phyloP scores from a whole-genome alignment of 1,284 basidiomycete species.

The Apiotrichum domesticum region DNA sequence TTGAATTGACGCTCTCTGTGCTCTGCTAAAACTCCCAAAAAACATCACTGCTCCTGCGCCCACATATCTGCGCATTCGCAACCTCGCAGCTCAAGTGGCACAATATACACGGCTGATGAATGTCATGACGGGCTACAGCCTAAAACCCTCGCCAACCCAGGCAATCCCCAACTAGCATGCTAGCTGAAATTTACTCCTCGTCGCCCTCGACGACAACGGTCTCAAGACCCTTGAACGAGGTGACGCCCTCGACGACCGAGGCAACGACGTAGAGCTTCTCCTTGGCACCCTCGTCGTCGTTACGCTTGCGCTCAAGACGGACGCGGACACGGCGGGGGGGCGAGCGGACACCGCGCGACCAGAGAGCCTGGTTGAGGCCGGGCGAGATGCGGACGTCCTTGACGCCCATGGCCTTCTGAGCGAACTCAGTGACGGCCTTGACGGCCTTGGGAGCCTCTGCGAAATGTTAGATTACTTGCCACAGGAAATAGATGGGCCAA shows the following conservation, averaged over 20 bases:
- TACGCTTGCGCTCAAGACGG: slow-evolving; percentile 87
- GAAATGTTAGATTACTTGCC: slow-evolving; percentile 9
- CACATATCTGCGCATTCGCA: background rate
- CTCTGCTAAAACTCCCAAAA: too few relatives aligned
- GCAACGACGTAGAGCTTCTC: slow-evolving; percentile 95
- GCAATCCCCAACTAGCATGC: slow-evolving; percentile 3
- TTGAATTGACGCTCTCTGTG: too few relatives aligned
- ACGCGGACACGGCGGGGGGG: slow-evolving; percentile 85
- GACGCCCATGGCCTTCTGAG: slow-evolving; percentile 89
- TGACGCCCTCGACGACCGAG: slow-evolving; percentile 66
- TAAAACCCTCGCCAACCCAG: slow-evolving; percentile 14
- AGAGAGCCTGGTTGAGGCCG: slow-evolving; percentile 86
- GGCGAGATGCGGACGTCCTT: slow-evolving; percentile 86
- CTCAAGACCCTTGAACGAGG: slow-evolving; percentile 81
- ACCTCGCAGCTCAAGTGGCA: background rate
- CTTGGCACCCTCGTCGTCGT: slow-evolving; percentile 93
- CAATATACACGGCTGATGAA: slow-evolving; percentile 19
- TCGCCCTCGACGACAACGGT: slow-evolving; percentile 72
- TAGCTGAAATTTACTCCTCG: slow-evolving; percentile 26
- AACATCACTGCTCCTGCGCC: background rate
- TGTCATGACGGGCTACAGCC: slow-evolving; percentile 25
- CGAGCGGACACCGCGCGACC: slow-evolving; percentile 74
- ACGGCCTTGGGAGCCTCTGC: slow-evolving; percentile 75
- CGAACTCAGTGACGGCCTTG: slow-evolving; percentile 84
- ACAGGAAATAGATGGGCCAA: background rate